Evolutionary conservation across 2,329 filamentous ascomycete species (phyloP).

Genomic region (Endoconidiophora laricicola): DNA sequence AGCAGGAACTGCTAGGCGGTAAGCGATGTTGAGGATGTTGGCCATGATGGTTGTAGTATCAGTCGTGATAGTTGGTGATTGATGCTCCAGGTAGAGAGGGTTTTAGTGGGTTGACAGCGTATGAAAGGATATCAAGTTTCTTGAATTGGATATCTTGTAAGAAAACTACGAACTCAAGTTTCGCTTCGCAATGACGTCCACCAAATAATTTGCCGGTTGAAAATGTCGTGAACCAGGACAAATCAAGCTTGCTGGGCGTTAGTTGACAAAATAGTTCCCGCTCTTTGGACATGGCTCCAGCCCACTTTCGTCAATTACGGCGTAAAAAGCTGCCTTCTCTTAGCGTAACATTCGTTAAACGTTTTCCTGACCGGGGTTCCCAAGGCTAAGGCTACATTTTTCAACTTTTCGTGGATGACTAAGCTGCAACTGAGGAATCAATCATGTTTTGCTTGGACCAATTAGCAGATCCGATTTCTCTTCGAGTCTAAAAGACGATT

Average conservation of each 20-base stretch:
- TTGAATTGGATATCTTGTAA: background rate
- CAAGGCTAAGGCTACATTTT: background rate
- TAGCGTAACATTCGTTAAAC: background rate
- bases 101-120: background rate
- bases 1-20: constrained; percentile 55
- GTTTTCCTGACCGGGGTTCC: background rate
- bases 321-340: background rate
- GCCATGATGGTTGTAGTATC: constrained; percentile 11
- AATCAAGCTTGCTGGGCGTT: no score
- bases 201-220: no score
- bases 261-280: background rate
- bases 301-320: background rate
- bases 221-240: no score
- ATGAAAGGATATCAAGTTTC: background rate
- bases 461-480: constrained; percentile 12
- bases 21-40: constrained; percentile 37
- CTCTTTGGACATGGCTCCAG: background rate
- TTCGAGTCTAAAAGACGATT: constrained; percentile 3
- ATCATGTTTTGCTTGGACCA: constrained; percentile 5
- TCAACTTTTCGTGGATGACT: background rate
- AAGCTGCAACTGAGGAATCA: constrained; percentile 9
- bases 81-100: background rate
- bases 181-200: no score
- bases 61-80: constrained; percentile 2
- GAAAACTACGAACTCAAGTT: no score